phyloP scores from a whole-genome alignment of 805 yeast species.

The Sugiyamaella valdiviana region DNA sequence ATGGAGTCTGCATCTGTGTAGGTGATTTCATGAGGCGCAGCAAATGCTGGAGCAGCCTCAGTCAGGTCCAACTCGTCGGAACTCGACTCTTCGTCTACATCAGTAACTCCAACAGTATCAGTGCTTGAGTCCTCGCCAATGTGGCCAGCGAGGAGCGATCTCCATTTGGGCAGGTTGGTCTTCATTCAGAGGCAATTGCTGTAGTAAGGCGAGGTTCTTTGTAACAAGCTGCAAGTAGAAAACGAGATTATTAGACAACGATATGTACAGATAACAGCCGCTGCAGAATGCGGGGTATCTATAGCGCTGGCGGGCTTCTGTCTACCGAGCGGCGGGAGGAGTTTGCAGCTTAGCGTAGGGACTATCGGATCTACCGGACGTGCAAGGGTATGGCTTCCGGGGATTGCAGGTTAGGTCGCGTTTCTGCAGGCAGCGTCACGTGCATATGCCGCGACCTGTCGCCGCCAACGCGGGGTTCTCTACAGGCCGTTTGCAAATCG shows the following conservation, averaged over 20 bases:
- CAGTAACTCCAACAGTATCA: neutral
- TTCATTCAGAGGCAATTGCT: neutral
- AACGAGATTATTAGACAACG: no score
- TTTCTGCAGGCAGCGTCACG: neutral
- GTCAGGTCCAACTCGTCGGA: neutral
- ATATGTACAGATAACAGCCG: no score
- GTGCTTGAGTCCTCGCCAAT: neutral
- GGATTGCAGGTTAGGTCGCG: neutral
- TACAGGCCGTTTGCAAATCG: no score
- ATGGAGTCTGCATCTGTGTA: slow-evolving; percentile 17
- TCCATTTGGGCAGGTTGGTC: neutral
- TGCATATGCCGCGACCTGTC: neutral
- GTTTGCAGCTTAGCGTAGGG: neutral
- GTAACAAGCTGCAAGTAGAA: no score
- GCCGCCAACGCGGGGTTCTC: no score
- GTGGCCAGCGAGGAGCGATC: neutral
- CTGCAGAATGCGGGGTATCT: neutral
- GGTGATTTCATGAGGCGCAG: neutral
- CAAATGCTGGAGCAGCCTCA: neutral
- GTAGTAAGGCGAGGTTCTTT: neutral
- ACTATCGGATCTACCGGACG: neutral
- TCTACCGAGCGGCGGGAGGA: neutral
- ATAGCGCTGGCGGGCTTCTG: neutral
- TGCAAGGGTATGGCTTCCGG: neutral
- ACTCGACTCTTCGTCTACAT: neutral